Evolutionary conservation across 106 monocot genomes (phyloP), one percentile per base, ranked within the genome.

Genomic region (Iris macrosiphon): DNA sequence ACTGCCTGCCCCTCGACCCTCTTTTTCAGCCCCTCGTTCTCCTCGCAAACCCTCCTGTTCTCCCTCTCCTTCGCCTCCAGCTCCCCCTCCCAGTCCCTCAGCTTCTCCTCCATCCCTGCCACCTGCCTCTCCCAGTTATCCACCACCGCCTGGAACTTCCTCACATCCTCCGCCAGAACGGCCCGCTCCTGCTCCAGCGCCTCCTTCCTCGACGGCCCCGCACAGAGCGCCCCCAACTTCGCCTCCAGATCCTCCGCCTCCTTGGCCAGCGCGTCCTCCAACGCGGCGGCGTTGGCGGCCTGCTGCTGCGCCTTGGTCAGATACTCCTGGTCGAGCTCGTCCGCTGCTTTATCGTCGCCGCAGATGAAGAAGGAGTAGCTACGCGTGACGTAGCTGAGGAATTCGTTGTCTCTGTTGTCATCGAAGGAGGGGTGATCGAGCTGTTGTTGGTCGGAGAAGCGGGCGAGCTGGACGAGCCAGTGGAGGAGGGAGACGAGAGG

Each of bases 401-500:
- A 40, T 15, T 74, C 67, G 51, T 74, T 70, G 12, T 55, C 30
- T 18, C 55, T 44, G 6, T 33, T 23, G 12, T 21, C 37, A 15
- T 52, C 37, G 0, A 19, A 42, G 15, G 66, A 14, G 7, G 42
- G 40, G 1, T 53, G 54, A 29, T 55, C 24, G 33, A 57, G 40
- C 23, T 17, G 47, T 7, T 38, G 44, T 48, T 75, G 46, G 28
- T 79, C 89, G 32, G 32, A 6, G 70, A 40, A 67, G 40, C 68
- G 40, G 8, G 62, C 81, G 28, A 82, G 66, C 68, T 85, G 79
- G 47, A 75, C 59, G 62, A 95, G 82, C 82, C 83, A 95, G 69
- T 82, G 59, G 17, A 95, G 63, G 25, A 70, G 82, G 32, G 79
- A 47, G 25, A 85, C 67, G 57, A 95, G 52, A 6, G 70, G 58